Base-by-base conservation (phyloP, 2,329 filamentous ascomycete species). In the Exophiala calicioides region DNA sequence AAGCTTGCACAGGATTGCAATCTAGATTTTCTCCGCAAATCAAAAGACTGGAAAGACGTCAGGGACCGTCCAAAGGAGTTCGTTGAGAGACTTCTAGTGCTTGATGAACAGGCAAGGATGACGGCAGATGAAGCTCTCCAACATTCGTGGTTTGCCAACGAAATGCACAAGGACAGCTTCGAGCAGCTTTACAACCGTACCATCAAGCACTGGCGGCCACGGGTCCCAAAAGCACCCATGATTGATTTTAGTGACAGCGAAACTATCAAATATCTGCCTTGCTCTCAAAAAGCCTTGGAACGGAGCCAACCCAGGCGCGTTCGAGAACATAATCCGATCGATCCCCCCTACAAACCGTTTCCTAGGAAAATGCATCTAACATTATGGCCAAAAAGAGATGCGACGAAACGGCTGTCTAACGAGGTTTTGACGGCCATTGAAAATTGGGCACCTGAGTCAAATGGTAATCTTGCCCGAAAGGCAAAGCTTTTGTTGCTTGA, bases 81-180 rank as follows among this genome's bases (percentile, higher is more conserved):
- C 53, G 70, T 83, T 50, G 68, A 64, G 24, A 66, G 65, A 12
- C 69, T 82, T 9, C 66, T 83, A 0, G 62, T 73, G 0, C 63
- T 76, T 1, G 66, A 80, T 16, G 78, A 79, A 53, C 55, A 63
- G 3, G 48, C 65, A 29, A 71, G 80, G 20, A 67, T 81, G 64
- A 75, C 73, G 7, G 78, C 71, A 2, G 68, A 70, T n/a, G 59
- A 80, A 60, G 78, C 79, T 3, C 58, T 82, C 23, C 44, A 60
- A 7, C 78, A 82, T 61, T 44, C 58, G 7, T 84, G 80, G 81
- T 79, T 84, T 55, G 71, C 71, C 1, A 75, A 78, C 55, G 61
- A 65, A n/a, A 56, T 62, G 6, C 73, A 79, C 58, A 68, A 63
- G 15, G 59, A 60, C 10, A 69, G 74, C 13, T 73, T 79, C 44